A percentile compares a stretch with the other conserved stretches of the same genome.
These are phyloP conservation scores for Cyberlindnera xylosilytica DNA, from an alignment of 805 yeast genomes.

Conservation along the genomic window DNA sequence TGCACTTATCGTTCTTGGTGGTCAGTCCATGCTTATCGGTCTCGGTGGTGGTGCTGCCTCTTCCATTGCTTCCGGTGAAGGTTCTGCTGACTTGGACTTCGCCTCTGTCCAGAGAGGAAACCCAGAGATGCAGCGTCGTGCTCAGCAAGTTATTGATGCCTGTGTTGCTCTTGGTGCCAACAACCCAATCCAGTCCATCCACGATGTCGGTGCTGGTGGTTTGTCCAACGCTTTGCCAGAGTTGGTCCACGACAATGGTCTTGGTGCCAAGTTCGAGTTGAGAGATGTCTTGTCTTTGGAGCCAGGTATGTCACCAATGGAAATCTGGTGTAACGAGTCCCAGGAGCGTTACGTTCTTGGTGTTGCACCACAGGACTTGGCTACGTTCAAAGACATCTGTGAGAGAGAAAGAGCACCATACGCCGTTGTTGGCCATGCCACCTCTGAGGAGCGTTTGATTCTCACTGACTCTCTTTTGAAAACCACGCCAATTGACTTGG, in stretches of 20 bases:
- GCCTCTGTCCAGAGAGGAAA: constrained; percentile 99
- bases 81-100: constrained; percentile 92
- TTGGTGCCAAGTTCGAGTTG: constrained; percentile 91
- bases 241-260: constrained; percentile 92
- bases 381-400: constrained; percentile 73
- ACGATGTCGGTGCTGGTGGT: constrained; percentile 99
- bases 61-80: constrained; percentile 93
- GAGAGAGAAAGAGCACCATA: constrained; percentile 93
- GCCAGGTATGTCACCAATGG: constrained; percentile 99
- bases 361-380: constrained; percentile 75
- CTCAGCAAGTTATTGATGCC: constrained; percentile 95
- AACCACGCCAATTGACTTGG: constrained; percentile 91
- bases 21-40: constrained; percentile 97
- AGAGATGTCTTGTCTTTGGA: constrained; percentile 88
- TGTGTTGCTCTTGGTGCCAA: constrained; percentile 78
- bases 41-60: constrained; percentile 99
- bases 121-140: constrained; percentile 99
- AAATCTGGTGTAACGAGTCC: constrained; percentile 99
- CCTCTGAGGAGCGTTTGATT: constrained; percentile 76
- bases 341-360: constrained; percentile 98
- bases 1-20: constrained; percentile 89
- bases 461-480: constrained; percentile 75
- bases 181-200: constrained; percentile 90
- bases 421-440: constrained; percentile 94
- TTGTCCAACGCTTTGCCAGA: constrained; percentile 96